Conservation (phyloP, 352 stramenopile species). For the Thraustochytrium sp. region DNA sequence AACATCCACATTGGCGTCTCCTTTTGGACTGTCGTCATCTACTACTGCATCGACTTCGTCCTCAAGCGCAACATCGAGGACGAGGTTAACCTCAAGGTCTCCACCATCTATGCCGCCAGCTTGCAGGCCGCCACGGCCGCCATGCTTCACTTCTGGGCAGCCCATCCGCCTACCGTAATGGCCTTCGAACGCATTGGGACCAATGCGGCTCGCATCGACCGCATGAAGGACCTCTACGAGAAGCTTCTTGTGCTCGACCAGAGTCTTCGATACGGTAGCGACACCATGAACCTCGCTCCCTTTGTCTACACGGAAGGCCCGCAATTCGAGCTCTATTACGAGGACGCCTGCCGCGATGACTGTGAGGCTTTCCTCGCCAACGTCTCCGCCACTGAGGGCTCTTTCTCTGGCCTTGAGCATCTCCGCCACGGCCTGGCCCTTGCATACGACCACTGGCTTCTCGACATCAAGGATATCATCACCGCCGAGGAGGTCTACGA, state of each 20-base stretch:
- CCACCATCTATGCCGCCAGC: neutral
- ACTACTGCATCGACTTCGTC: neutral
- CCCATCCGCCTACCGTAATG: neutral
- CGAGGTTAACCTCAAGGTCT: neutral
- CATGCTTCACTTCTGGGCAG: neutral
- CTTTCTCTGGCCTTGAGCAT: neutral
- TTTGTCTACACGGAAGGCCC: conserved; percentile 14
- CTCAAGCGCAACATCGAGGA: neutral
- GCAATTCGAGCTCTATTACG: conserved; percentile 22
- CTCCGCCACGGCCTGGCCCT: conserved; percentile 25
- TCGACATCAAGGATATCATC: neutral
- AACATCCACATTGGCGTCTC: conserved; percentile 11
- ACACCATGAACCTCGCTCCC: neutral
- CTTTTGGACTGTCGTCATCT: conserved; percentile 2
- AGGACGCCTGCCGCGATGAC: neutral
- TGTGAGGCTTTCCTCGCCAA: conserved; percentile 8
- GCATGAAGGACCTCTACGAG: neutral
- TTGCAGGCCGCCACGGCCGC: neutral
- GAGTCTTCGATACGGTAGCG: conserved; percentile 3
- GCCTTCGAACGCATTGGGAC: neutral
- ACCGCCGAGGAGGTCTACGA: neutral
- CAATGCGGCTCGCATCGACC: neutral
- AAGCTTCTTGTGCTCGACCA: neutral
- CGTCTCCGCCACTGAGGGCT: neutral
- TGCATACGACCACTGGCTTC: neutral